phyloP scores from a whole-genome alignment of 1,139 yeast species.

The Waltiozyma sp. region DNA sequence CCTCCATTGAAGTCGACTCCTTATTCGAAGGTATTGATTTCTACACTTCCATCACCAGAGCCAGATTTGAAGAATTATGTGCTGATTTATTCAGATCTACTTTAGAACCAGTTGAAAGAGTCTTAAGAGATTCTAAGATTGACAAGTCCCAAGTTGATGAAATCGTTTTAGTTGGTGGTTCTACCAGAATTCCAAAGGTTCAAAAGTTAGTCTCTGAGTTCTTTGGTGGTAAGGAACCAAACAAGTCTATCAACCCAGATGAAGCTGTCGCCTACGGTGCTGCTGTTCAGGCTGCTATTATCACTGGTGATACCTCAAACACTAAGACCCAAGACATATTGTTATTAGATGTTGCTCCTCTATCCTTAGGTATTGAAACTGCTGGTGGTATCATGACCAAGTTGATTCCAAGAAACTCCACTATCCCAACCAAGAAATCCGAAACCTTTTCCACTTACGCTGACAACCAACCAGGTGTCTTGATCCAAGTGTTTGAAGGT shows the following conservation, averaged over 20 bases:
- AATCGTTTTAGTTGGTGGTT: conserved; percentile 86
- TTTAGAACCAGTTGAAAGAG: conserved; percentile 78
- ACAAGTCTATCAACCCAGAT: conserved; percentile 82
- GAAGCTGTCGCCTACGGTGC: conserved; percentile 73
- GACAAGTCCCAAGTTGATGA: conserved; percentile 76
- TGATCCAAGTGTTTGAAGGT: conserved; percentile 89
- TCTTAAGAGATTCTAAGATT: conserved; percentile 68
- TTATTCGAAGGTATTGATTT: conserved; percentile 71
- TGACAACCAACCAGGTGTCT: conserved; percentile 91
- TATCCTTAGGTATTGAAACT: conserved; percentile 81
- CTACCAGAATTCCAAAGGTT: conserved; percentile 90
- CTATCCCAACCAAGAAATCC: conserved; percentile 76
- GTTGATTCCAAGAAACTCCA: conserved; percentile 84
- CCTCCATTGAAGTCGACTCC: conserved; percentile 78
- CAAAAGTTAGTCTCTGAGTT: conserved; percentile 78
- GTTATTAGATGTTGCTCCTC: conserved; percentile 48
- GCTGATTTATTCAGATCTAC: conserved; percentile 78
- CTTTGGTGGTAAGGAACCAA: conserved; percentile 86
- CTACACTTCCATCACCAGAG: conserved; percentile 77
- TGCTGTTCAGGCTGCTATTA: conserved; percentile 81
- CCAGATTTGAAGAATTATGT: conserved; percentile 84
- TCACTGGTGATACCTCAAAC: conserved; percentile 48
- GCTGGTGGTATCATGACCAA: conserved; percentile 94
- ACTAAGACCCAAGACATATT: conserved; percentile 74
- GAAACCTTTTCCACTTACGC: conserved; percentile 86